phyloP scores from a whole-genome alignment of 805 yeast genomes.

The Huiozyma sinensis region DNA sequence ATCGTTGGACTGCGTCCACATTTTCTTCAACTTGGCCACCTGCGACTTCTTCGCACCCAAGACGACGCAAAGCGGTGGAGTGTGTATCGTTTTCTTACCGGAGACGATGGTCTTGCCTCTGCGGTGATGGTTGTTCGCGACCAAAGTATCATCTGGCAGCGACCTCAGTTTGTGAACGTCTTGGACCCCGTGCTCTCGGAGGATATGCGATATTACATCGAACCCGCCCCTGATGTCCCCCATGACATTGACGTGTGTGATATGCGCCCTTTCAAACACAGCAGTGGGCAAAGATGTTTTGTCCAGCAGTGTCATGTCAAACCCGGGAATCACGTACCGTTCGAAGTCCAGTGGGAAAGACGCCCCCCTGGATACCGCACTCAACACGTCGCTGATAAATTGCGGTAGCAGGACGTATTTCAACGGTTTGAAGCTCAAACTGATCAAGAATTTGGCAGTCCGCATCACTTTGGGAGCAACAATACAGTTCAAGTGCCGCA shows the following conservation, averaged over 20 bases:
- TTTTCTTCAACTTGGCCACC: conserved; percentile 18
- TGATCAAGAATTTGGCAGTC: conserved; percentile 76
- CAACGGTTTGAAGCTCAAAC: conserved; percentile 46
- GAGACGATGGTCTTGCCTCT: not conserved
- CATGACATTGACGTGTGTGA: conserved; percentile 16
- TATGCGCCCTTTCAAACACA: conserved; percentile 20
- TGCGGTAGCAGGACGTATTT: conserved; percentile 44
- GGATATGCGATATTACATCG: conserved; percentile 18
- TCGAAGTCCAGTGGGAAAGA: conserved; percentile 9
- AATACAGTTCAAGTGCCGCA: conserved; percentile 33
- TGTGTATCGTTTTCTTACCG: not conserved
- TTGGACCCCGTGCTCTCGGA: conserved; percentile 21
- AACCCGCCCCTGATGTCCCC: conserved; percentile 24
- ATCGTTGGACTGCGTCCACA: not conserved
- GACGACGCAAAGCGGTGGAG: conserved; percentile 40
- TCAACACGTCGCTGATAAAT: conserved; percentile 40
- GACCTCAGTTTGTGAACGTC: conserved; percentile 28
- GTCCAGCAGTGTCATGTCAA: conserved; percentile 17
- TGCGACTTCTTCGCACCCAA: conserved; percentile 20
- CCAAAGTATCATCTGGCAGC: not conserved
- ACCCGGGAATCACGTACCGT: conserved; percentile 27
- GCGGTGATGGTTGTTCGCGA: not conserved
- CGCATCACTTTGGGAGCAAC: conserved; percentile 76
- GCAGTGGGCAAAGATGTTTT: conserved; percentile 11
- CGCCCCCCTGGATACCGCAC: conserved; percentile 12